A percentile compares a stretch with the other conserved stretches of the same genome.
Evolutionary conservation across 352 stramenopile genomes (phyloP).

Genomic region (Phytophthora palmivora): DNA sequence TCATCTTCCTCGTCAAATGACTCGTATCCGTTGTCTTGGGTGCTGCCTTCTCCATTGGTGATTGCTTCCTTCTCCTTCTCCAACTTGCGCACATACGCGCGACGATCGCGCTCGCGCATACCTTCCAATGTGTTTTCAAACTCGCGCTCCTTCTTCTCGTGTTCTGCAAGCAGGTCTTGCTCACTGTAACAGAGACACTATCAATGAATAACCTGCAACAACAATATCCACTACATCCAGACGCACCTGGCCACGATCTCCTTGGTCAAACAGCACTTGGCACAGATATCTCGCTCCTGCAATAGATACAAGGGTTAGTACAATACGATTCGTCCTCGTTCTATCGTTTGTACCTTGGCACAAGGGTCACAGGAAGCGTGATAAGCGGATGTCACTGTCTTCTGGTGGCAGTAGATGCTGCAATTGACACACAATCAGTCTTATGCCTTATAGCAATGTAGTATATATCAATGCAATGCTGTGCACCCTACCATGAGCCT

Average conservation of each 20-base stretch:
- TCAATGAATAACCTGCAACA: slow-evolving; percentile 1
- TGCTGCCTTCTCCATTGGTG: slow-evolving; percentile 38
- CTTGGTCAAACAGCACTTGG: slow-evolving; percentile 88
- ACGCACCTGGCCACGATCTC: slow-evolving; percentile 73
- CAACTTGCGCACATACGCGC: slow-evolving; percentile 71
- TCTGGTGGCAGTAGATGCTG: slow-evolving; percentile 93
- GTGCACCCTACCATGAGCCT: slow-evolving; percentile 79
- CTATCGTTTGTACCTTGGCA: too few relatives aligned
- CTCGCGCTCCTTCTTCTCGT: slow-evolving; percentile 56
- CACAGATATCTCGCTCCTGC: slow-evolving; percentile 84
- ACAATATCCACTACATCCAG: background rate
- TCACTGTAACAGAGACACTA: slow-evolving; percentile 43
- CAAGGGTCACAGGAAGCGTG: slow-evolving; percentile 94
- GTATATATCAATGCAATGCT: background rate
- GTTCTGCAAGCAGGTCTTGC: slow-evolving; percentile 54
- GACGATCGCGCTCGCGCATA: slow-evolving; percentile 83
- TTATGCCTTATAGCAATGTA: too few relatives aligned
- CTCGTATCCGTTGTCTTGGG: slow-evolving; percentile 49
- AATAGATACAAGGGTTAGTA: too few relatives aligned
- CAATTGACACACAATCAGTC: slow-evolving; percentile 9
- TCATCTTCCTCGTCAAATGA: slow-evolving; percentile 68
- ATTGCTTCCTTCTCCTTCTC: slow-evolving; percentile 62
- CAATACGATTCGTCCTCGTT: too few relatives aligned
- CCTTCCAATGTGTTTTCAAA: slow-evolving; percentile 61
- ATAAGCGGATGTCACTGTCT: slow-evolving; percentile 94